A percentile compares a stretch with the other conserved stretches of the same genome.
Evolutionary conservation across 257 asterid genomes (phyloP).

Genomic region (Scutellaria galericulata): DNA sequence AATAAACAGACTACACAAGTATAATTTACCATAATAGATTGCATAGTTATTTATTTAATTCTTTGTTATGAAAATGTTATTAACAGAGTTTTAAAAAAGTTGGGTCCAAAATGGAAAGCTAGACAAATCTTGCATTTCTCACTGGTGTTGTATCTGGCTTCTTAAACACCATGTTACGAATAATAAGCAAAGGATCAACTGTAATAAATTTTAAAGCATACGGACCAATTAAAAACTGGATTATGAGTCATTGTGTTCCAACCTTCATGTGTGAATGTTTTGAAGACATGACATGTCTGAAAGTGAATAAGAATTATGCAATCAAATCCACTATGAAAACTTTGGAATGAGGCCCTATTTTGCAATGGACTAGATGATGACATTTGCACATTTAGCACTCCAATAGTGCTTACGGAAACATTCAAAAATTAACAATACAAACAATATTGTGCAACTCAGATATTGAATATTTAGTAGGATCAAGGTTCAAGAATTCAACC

Average conservation of each 20-base stretch:
- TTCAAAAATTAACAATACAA: not conserved
- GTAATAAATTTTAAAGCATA: not conserved
- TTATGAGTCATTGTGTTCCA: not conserved
- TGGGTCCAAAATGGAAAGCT: slow-evolving; percentile 9
- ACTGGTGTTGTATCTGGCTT: not conserved
- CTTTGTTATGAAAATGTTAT: not conserved
- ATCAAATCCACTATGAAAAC: slow-evolving; percentile 6
- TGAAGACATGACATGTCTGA: not conserved
- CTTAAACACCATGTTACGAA: not conserved
- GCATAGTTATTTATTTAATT: not conserved
- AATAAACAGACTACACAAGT: slow-evolving; percentile 19
- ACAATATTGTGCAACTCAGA: slow-evolving; percentile 9
- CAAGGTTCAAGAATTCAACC: slow-evolving; percentile 51
- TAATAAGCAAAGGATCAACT: not conserved
- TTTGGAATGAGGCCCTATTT: not conserved
- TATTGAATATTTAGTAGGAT: slow-evolving; percentile 1
- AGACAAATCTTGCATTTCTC: not conserved
- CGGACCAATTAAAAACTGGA: not conserved
- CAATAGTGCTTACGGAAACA: not conserved
- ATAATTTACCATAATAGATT: not conserved
- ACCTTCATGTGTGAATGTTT: not conserved
- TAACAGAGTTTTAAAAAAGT: not conserved
- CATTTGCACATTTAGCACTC: slow-evolving; percentile 4
- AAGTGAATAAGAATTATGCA: not conserved
- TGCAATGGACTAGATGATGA: not conserved